Conservation (phyloP, 2,329 filamentous ascomycete species). For the Alternaria metachromatica region DNA sequence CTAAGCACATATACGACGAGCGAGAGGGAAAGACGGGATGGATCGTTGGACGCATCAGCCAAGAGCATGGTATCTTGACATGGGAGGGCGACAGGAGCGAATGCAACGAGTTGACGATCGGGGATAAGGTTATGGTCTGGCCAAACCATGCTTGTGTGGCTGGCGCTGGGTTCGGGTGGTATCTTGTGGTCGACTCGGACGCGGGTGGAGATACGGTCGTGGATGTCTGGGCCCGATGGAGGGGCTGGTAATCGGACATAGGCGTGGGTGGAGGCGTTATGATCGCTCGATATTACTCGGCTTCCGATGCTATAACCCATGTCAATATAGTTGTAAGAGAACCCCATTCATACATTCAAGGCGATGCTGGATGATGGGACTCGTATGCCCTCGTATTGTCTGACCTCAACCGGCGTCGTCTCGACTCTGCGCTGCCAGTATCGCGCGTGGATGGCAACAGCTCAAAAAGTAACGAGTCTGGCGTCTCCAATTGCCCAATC, state of each 20-base stretch:
- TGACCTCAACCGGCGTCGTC: background rate
- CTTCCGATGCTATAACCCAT: background rate
- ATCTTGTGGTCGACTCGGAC: conserved; percentile 73
- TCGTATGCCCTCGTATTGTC: background rate
- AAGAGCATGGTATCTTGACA: conserved; percentile 77
- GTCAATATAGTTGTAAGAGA: background rate
- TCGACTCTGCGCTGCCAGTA: background rate
- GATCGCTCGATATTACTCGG: background rate
- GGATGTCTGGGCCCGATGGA: conserved; percentile 76
- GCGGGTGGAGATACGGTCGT: conserved; percentile 62
- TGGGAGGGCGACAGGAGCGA: conserved; percentile 58
- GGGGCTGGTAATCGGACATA: conserved; percentile 64
- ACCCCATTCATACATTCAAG: background rate
- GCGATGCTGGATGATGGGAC: background rate
- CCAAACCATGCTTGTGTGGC: conserved; percentile 84
- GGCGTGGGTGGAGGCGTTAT: background rate
- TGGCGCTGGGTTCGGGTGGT: conserved; percentile 73
- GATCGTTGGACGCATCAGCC: conserved; percentile 74
- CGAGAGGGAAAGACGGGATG: conserved; percentile 56
- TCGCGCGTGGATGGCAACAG: conserved; percentile 9
- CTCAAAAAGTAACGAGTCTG: conserved; percentile 9
- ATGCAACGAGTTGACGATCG: conserved; percentile 59
- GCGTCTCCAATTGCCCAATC: conserved; percentile 40
- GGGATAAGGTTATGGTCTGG: conserved; percentile 74
- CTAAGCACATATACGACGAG: conserved; percentile 35